Evolutionary conservation across 768 basidiomycete genomes (phyloP).

Genomic region (Lentinula lateritia): DNA sequence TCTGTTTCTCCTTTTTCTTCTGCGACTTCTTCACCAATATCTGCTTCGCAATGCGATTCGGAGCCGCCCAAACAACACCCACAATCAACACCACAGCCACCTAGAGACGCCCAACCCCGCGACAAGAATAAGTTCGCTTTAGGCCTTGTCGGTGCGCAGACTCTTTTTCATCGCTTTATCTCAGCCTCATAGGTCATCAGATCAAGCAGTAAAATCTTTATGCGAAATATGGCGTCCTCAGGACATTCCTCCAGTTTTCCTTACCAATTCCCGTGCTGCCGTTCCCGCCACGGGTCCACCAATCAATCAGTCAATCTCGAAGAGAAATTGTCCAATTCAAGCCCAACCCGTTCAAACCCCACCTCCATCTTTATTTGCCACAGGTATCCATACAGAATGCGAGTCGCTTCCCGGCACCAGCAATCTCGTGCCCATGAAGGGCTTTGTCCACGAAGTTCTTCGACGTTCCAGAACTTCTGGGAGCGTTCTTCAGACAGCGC

Average conservation of each 20-base stretch:
- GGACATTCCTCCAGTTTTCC: conserved; percentile 60
- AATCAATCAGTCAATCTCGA: not conserved
- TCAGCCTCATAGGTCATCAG: conserved; percentile 29
- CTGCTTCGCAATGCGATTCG: conserved; percentile 25
- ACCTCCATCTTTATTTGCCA: not conserved
- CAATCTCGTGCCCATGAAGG: conserved; percentile 55
- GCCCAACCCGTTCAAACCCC: not conserved
- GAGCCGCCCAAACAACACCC: conserved; percentile 27
- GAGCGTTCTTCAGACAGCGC: conserved; percentile 77
- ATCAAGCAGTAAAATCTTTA: conserved; percentile 74
- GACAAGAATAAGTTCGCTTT: conserved; percentile 61
- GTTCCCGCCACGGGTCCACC: conserved; percentile 17
- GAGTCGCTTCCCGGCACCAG: conserved; percentile 11
- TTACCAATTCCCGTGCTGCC: conserved; percentile 27
- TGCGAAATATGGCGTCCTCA: conserved; percentile 79
- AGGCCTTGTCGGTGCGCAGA: conserved; percentile 62
- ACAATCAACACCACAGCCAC: conserved; percentile 26
- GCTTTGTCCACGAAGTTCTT: conserved; percentile 86
- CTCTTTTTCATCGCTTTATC: conserved; percentile 6
- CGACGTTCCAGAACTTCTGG: conserved; percentile 82
- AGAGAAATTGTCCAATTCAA: conserved; percentile 28
- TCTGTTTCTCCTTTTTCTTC: conserved; percentile 52
- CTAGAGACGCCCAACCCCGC: conserved; percentile 1
- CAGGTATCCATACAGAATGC: not conserved
- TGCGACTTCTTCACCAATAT: conserved; percentile 28